Base-by-base conservation (phyloP, 345 rosid genomes). In the Conringia planisiliqua region DNA sequence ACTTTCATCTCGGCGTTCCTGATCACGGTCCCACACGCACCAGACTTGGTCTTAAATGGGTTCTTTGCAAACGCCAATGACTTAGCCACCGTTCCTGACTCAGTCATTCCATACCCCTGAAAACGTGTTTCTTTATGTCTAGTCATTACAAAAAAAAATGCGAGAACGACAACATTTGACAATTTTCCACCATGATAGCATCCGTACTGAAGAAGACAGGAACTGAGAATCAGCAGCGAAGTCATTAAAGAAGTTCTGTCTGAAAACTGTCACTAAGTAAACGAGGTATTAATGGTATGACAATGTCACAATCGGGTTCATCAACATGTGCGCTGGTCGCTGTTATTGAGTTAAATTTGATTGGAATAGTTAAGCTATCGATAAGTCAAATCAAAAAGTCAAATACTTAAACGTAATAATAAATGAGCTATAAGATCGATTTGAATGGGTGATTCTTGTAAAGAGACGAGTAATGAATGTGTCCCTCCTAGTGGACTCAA, bases 51-150 rank as follows among this genome's bases (percentile, higher is more conserved):
- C 27, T 85, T 79, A 6, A 82, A 87, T 0, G 96, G 93, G 13
- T 86, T 76, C 65, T 89, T 93, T 0, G 98, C 97, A 66, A 93
- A 91, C 8, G 92, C 88, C 57, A 86, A 68, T 60, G 94, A 85
- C 90, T 88, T 89, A 2, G 98, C 81, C 18, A 93, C 92, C 1
- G 97, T 96, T 9, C 97, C 97, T 5, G 97, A 97, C 83, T 93
- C 97, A 1, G 98, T 93, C 98, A 91, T 93, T 32, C 98, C 98
- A 58, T 92, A 92, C 1, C 97, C 98, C 97, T 92, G 55, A 44
- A 43, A 18, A 33, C 4, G 3, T 50, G 38, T 26, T 32, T 16
- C 10, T 1, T 14, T 40, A 7, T 7, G 2, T n/a, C 42, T 16
- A 32, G 36, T 55, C 16, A 54, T 11, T 58, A 3, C 7, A 11